Evolutionary conservation across 2,329 filamentous ascomycete genomes (phyloP).

Genomic region (Aspergillus sp.): DNA sequence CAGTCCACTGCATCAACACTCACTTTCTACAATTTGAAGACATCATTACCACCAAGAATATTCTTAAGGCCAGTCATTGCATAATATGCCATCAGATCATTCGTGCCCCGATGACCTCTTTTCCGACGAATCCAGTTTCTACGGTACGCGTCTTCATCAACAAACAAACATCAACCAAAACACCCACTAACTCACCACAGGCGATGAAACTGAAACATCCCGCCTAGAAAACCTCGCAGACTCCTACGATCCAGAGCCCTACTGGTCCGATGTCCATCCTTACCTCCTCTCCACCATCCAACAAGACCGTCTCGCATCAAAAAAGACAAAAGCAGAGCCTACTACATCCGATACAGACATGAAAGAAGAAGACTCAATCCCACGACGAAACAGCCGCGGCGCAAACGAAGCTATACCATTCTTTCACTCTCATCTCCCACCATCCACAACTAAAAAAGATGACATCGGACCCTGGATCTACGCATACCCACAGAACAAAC

Average conservation of each 20-base stretch:
- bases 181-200: slow-evolving; percentile 34
- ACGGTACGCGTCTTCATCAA: slow-evolving; percentile 24
- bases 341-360: neutral
- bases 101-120: slow-evolving; percentile 19
- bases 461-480: slow-evolving; percentile 63
- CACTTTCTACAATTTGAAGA: neutral
- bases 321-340: neutral
- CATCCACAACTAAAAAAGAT: slow-evolving; percentile 53
- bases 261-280: slow-evolving; percentile 40
- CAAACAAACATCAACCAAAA: neutral
- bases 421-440: slow-evolving; percentile 66
- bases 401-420: slow-evolving; percentile 57
- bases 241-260: slow-evolving; percentile 48
- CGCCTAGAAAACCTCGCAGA: slow-evolving; percentile 48
- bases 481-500: slow-evolving; percentile 55
- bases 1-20: too few species aligned
- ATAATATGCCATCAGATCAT: neutral
- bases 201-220: slow-evolving; percentile 48
- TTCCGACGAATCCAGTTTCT: slow-evolving; percentile 43
- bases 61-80: neutral
- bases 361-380: neutral
- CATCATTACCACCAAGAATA: neutral
- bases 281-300: slow-evolving; percentile 31
- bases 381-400: slow-evolving; percentile 9
- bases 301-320: slow-evolving; percentile 6